These are phyloP conservation scores for Diaporthe capsici DNA, from an alignment of 2,329 filamentous ascomycete genomes.

Conservation along the genomic window DNA sequence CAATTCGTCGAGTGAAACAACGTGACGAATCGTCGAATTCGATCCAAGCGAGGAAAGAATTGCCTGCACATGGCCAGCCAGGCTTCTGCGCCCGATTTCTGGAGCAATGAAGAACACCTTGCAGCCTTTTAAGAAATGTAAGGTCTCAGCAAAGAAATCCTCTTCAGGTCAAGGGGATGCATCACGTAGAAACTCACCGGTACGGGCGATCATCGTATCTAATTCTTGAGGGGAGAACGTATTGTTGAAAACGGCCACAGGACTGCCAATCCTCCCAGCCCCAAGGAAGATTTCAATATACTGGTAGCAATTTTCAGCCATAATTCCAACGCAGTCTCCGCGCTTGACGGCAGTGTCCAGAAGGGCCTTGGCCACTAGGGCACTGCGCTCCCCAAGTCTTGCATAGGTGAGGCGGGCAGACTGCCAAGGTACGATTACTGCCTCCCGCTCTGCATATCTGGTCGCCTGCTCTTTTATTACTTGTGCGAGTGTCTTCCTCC, in stretches of 20 bases:
- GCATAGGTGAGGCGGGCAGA: not conserved
- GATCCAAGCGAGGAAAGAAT: not conserved
- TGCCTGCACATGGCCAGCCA: not conserved
- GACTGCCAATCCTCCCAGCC: not conserved
- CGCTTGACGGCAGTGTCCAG: not conserved
- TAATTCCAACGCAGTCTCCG: not conserved
- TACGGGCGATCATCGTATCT: not conserved
- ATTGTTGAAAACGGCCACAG: not conserved
- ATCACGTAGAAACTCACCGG: not conserved
- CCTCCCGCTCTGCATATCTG: not conserved
- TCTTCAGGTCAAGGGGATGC: not conserved
- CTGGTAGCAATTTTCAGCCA: slow-evolving; percentile 1
- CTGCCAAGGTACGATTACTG: not conserved
- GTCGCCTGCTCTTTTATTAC: not conserved
- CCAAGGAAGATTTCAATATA: not conserved
- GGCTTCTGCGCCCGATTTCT: not conserved
- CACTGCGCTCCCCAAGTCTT: not conserved
- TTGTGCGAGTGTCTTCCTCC: not conserved
- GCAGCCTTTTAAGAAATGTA: not conserved
- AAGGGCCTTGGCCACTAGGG: not conserved
- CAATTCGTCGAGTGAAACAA: not conserved
- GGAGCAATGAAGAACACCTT: not conserved
- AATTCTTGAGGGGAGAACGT: not conserved
- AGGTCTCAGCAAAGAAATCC: not conserved
- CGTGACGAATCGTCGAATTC: not conserved